Base-by-base conservation (phyloP, 306 rosid species). In the Inga leiocalycina region DNA sequence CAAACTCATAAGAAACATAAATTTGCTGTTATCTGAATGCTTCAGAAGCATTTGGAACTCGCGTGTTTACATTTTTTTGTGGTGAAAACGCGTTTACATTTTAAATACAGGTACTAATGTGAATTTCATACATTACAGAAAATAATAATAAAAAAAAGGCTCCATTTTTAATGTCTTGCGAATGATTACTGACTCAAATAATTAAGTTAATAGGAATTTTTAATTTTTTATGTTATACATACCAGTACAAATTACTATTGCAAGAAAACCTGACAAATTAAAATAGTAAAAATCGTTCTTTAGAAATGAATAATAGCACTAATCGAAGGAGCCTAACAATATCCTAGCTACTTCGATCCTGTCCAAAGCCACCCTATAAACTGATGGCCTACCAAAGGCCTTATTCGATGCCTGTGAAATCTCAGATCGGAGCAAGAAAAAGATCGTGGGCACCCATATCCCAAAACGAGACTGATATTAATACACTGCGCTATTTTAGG, bases 321-420 rank as follows among this genome's bases (percentile, higher is more conserved):
- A 43, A 41, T 43, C 19, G 75, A 70, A 59, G 54, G 54, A 43
- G 75, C 35, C 75, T 43, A 43, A 43, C 34, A 70, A 70, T 43
- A 70, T n/a, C 54, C 34, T 43, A 39, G 75, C 75, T 41, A n/a
- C 75, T 43, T n/a, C 35, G 24, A 15, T 12, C 75, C 75, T 70
- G 75, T 41, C 75, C 30, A 20, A 44, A 70, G 54, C 75, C 75
- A 70, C 75, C 75, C 75, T 70, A 70, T 70, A 5, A 19, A 20
- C 35, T 70, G 54, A n/a, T 43, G n/a, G 27, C 51, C 48, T 70
- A 12, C 52, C 75, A n/a, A 27, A 3, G 75, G 19, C 75, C 30
- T 54, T 52, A 27, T 35, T 16, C 57, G 2, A 10, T 44, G 78
- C 64, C 66, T 48, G 70, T 32, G 43, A 13, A 41, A 71, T 76